Percentiles rank a stretch among this genome's conserved stretches.
Conservation (phyloP, 345 rosid genomes). For the Schrenkiella parvula region DNA sequence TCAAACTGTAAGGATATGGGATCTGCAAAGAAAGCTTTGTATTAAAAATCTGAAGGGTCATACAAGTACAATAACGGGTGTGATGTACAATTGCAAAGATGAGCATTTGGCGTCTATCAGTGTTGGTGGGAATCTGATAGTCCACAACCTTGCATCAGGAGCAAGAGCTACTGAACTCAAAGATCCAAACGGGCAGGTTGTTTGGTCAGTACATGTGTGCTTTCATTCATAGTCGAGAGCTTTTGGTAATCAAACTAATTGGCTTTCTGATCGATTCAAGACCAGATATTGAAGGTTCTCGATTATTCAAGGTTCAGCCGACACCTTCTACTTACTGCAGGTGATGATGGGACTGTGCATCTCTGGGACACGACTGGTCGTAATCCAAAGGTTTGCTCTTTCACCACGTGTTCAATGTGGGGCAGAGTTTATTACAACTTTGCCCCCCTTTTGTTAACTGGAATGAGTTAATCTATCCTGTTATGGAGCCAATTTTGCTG, state of each 20-base stretch:
- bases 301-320: conserved; percentile 88
- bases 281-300: conserved; percentile 91
- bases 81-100: conserved; percentile 91
- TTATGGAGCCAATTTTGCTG: not conserved
- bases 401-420: not conserved
- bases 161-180: conserved; percentile 80
- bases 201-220: conserved; percentile 35
- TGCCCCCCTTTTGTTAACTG: not conserved
- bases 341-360: conserved; percentile 94
- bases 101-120: conserved; percentile 94
- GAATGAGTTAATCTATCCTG: not conserved
- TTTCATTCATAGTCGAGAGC: not conserved
- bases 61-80: conserved; percentile 70
- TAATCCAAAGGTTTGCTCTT: conserved; percentile 64
- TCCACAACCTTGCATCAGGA: conserved; percentile 95
- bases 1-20: conserved; percentile 91
- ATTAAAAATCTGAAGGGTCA: conserved; percentile 94
- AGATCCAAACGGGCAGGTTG: conserved; percentile 90
- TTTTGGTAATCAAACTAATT: conserved; percentile 17
- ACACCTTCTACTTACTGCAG: conserved; percentile 89
- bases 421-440: not conserved
- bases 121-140: conserved; percentile 74
- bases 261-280: conserved; percentile 53
- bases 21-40: conserved; percentile 84
- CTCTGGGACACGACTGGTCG: conserved; percentile 95